These are phyloP conservation scores for Syzygium oleosum DNA, from an alignment of 345 rosid genomes.

Conservation along the genomic window DNA sequence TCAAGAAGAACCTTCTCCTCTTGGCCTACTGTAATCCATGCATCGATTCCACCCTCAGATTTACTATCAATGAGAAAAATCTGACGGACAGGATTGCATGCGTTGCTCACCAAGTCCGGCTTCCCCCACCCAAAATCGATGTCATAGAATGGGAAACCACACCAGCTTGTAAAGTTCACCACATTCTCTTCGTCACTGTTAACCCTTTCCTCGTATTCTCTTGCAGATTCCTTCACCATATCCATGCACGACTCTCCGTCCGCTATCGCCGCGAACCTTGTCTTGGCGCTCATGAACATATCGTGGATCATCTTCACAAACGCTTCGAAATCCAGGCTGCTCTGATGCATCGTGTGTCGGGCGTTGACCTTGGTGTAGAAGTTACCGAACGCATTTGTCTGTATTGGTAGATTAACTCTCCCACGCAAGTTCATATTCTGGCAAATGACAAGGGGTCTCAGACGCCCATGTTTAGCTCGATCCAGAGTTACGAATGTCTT, in stretches of 20 bases:
- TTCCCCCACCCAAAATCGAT: slow-evolving; percentile 56
- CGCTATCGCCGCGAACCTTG: neutral
- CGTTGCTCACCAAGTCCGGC: slow-evolving; percentile 31
- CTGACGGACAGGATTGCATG: slow-evolving; percentile 8
- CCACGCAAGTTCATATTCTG: neutral
- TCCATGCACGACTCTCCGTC: neutral
- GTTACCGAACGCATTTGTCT: neutral
- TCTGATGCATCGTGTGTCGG: neutral
- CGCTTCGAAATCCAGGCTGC: neutral
- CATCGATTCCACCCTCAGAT: slow-evolving; percentile 32
- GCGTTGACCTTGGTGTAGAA: neutral
- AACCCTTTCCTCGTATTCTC: neutral
- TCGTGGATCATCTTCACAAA: neutral
- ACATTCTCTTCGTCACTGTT: slow-evolving; percentile 6
- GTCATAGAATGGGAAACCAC: slow-evolving; percentile 26
- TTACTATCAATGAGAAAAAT: slow-evolving; percentile 29
- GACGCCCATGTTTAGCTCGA: neutral
- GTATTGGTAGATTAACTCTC: neutral
- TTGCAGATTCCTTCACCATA: neutral
- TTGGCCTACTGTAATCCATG: slow-evolving; percentile 31
- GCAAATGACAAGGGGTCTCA: neutral
- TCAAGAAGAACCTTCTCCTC: neutral
- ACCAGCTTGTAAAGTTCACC: slow-evolving; percentile 21
- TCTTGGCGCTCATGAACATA: neutral
- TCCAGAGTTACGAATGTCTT: neutral